These are phyloP conservation scores for Gastrolobium villosum DNA, from an alignment of 306 rosid species.

Conservation along the genomic window DNA sequence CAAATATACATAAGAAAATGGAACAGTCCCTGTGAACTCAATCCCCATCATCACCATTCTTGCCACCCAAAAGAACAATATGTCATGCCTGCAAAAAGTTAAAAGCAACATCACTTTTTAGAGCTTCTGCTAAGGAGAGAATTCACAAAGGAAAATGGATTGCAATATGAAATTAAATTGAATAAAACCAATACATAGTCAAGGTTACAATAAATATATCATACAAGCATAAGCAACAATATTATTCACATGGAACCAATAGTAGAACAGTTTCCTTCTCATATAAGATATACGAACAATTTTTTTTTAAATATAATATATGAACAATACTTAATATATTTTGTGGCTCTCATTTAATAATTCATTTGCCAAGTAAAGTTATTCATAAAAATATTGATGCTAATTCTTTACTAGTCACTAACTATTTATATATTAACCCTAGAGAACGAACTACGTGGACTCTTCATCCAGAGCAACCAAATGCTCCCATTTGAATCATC, in stretches of 20 bases:
- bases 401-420: neutral
- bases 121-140: neutral
- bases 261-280: neutral
- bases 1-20: slow-evolving; percentile 90
- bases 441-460: neutral
- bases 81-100: slow-evolving; percentile 85
- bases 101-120: slow-evolving; percentile 39
- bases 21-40: slow-evolving; percentile 88
- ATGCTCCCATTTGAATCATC: neutral
- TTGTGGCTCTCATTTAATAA: neutral
- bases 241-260: slow-evolving; percentile 9
- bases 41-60: slow-evolving; percentile 99
- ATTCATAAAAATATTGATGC: neutral
- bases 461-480: neutral
- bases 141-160: slow-evolving; percentile 7
- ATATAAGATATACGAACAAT: neutral
- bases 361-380: neutral
- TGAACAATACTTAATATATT: neutral
- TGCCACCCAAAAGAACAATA: slow-evolving; percentile 98
- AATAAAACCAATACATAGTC: neutral
- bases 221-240: slow-evolving; percentile 20
- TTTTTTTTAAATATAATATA: neutral
- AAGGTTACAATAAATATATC: slow-evolving; percentile 6
- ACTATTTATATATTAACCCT: neutral
- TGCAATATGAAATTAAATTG: slow-evolving; percentile 15